These are phyloP conservation scores for Nitzschia inconspicua DNA, from an alignment of 108 stramenopile species.

Conservation along the genomic window DNA sequence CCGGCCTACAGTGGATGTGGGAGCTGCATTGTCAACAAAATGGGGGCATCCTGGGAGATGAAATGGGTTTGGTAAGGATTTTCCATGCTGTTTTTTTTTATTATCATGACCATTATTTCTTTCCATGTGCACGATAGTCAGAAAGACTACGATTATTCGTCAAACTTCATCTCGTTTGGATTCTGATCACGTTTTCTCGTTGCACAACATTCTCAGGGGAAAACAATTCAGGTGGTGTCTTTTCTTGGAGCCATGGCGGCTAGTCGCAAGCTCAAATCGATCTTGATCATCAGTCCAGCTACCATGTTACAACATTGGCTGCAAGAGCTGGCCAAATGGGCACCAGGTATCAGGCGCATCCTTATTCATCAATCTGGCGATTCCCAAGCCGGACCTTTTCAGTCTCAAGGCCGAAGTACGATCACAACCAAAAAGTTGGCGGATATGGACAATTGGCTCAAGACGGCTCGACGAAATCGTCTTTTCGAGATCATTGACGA, in stretches of 20 bases:
- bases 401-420: slow-evolving; percentile 5
- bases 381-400: slow-evolving; percentile 21
- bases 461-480: slow-evolving; percentile 47
- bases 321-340: slow-evolving; percentile 86
- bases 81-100: neutral
- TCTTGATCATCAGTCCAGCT: slow-evolving; percentile 87
- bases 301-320: slow-evolving; percentile 96
- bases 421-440: slow-evolving; percentile 30
- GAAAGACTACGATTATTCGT: no score
- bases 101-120: neutral
- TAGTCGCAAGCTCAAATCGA: slow-evolving; percentile 61
- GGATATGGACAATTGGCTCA: slow-evolving; percentile 56
- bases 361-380: slow-evolving; percentile 84
- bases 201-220: slow-evolving; percentile 72
- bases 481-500: slow-evolving; percentile 78
- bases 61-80: slow-evolving; percentile 59
- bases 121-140: no score
- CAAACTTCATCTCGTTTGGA: neutral
- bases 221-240: slow-evolving; percentile 92
- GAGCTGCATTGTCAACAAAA: slow-evolving; percentile 88
- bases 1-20: slow-evolving; percentile 93
- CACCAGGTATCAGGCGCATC: slow-evolving; percentile 83
- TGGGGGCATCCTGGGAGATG: slow-evolving; percentile 93
- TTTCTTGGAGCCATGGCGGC: slow-evolving; percentile 87
- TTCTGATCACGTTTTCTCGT: neutral